Percentiles rank a stretch among this genome's conserved stretches.
Evolutionary conservation across 2,329 filamentous ascomycete species (phyloP).

Genomic region (Trichoderma polysporum): DNA sequence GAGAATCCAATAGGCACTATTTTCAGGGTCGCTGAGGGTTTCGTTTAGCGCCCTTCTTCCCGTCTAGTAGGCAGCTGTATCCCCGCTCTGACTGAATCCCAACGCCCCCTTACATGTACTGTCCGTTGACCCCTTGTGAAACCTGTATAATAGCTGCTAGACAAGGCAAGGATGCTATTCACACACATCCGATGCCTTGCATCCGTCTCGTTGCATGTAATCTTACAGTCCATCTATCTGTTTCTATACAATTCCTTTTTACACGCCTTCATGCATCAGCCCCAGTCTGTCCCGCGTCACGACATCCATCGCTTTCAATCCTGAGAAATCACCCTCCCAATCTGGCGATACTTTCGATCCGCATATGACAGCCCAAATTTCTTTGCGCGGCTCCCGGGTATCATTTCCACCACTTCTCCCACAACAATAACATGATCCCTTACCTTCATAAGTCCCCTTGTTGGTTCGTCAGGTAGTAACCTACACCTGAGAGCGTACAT

Average conservation of each 20-base stretch:
- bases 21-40: background rate
- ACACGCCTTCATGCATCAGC: background rate
- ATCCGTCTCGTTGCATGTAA: background rate
- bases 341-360: conserved; percentile 48
- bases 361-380: conserved; percentile 50
- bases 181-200: conserved; percentile 6
- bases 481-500: conserved; percentile 48
- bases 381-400: conserved; percentile 34
- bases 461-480: conserved; percentile 41
- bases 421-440: conserved; percentile 54
- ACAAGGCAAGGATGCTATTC: background rate
- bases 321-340: conserved; percentile 38
- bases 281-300: background rate
- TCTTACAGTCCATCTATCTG: conserved; percentile 20
- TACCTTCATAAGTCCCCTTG: conserved; percentile 45
- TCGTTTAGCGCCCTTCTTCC: background rate
- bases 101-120: background rate
- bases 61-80: background rate
- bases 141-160: background rate
- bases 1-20: background rate
- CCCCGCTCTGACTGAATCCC: background rate
- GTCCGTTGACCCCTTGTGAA: conserved; percentile 1
- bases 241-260: conserved; percentile 6
- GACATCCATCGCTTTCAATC: background rate
- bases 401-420: conserved; percentile 50